Evolutionary conservation across 2,329 filamentous ascomycete species (phyloP).

Genomic region (Calonectria pseudoturangicola): DNA sequence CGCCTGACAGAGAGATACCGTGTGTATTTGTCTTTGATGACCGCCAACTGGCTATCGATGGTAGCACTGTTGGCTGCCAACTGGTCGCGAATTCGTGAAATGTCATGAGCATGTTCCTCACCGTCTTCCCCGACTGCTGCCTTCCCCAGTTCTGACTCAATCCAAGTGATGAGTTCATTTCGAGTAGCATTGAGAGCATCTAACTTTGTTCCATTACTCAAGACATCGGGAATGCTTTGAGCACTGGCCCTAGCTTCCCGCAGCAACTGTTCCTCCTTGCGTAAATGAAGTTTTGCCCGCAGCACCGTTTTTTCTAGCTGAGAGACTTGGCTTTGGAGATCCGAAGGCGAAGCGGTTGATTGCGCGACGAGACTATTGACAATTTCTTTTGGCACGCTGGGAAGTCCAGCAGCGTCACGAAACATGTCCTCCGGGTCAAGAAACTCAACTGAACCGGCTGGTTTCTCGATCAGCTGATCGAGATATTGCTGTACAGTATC

Average conservation of each 20-base stretch:
- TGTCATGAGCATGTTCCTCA: slow-evolving; percentile 50
- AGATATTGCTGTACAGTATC: slow-evolving; percentile 71
- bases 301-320: slow-evolving; percentile 76
- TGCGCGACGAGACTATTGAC: slow-evolving; percentile 70
- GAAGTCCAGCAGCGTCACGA: slow-evolving; percentile 64
- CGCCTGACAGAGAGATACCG: slow-evolving; percentile 71
- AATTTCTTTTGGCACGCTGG: slow-evolving; percentile 71
- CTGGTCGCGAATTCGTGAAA: slow-evolving; percentile 48
- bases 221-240: slow-evolving; percentile 59
- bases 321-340: slow-evolving; percentile 68
- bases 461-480: slow-evolving; percentile 69
- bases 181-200: slow-evolving; percentile 74
- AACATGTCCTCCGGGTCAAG: slow-evolving; percentile 71
- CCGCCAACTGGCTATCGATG: slow-evolving; percentile 64
- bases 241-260: slow-evolving; percentile 66
- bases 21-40: slow-evolving; percentile 73
- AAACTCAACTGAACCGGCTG: slow-evolving; percentile 70
- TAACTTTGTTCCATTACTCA: slow-evolving; percentile 65
- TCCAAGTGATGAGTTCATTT: slow-evolving; percentile 78
- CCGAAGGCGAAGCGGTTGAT: slow-evolving; percentile 60
- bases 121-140: slow-evolving; percentile 64
- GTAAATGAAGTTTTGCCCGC: slow-evolving; percentile 73
- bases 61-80: slow-evolving; percentile 50
- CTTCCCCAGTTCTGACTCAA: slow-evolving; percentile 76
- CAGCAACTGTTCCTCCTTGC: slow-evolving; percentile 74